phyloP scores from a whole-genome alignment of 768 basidiomycete species.

The Hemileccinum impolitum region DNA sequence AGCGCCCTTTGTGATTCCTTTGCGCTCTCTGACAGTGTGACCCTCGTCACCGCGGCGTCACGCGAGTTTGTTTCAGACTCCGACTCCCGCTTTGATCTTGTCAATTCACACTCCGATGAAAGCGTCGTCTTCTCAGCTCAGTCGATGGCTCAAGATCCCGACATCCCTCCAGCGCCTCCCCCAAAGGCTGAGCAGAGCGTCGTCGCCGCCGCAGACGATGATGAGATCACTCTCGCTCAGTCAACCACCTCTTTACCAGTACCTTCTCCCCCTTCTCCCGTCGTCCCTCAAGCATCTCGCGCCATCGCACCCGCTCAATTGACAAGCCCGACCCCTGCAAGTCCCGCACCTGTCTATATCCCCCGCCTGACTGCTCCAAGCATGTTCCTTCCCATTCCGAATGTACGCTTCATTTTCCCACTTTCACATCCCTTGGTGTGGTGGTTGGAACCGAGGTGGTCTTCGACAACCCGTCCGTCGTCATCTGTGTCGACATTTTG shows the following conservation, averaged over 20 bases:
- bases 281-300: slow-evolving; percentile 29
- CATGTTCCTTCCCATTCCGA: slow-evolving; percentile 87
- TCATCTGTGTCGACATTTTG: slow-evolving; percentile 36
- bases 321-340: slow-evolving; percentile 1
- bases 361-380: slow-evolving; percentile 68
- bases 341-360: slow-evolving; percentile 44
- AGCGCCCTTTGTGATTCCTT: neutral
- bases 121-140: neutral
- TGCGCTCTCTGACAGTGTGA: slow-evolving; percentile 11
- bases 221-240: slow-evolving; percentile 42
- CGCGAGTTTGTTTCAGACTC: slow-evolving; percentile 7
- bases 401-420: slow-evolving; percentile 58
- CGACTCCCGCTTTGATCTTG: neutral
- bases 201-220: slow-evolving; percentile 45
- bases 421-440: slow-evolving; percentile 53
- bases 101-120: slow-evolving; percentile 12
- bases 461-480: slow-evolving; percentile 34
- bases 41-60: slow-evolving; percentile 13
- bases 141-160: slow-evolving; percentile 10
- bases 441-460: slow-evolving; percentile 47
- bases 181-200: slow-evolving; percentile 3
- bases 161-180: slow-evolving; percentile 7
- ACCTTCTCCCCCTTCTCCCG: slow-evolving; percentile 35
- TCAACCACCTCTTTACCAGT: slow-evolving; percentile 32
- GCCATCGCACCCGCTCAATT: slow-evolving; percentile 44